Conservation (phyloP, 441 rosid species). For the Gossypium davidsonii region DNA sequence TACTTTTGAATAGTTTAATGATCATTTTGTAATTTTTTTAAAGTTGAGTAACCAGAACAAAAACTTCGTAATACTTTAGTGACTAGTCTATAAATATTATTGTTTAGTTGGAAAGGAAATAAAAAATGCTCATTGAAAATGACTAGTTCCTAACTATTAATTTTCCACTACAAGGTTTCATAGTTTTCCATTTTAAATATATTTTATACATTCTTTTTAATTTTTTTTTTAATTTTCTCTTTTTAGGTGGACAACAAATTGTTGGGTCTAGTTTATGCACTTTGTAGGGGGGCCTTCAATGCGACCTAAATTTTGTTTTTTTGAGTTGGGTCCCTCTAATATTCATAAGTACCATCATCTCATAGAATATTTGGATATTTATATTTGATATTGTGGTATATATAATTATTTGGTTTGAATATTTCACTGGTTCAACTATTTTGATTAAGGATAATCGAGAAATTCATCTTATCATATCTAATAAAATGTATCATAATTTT, state of each 20-base stretch:
- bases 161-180: slow-evolving; percentile 21
- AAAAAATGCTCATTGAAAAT: slow-evolving; percentile 30
- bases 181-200: neutral
- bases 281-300: slow-evolving; percentile 26
- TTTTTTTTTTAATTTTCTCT: neutral
- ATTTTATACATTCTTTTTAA: neutral
- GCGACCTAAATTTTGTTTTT: slow-evolving; percentile 18
- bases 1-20: neutral
- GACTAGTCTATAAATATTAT: neutral
- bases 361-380: neutral
- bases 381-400: no score
- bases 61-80: slow-evolving; percentile 7
- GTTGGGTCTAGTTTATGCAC: slow-evolving; percentile 8
- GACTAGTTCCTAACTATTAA: slow-evolving; percentile 52
- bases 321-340: slow-evolving; percentile 18
- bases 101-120: slow-evolving; percentile 43
- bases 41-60: neutral
- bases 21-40: neutral
- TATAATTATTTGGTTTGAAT: no score
- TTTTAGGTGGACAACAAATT: slow-evolving; percentile 19
- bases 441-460: no score
- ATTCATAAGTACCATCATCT: slow-evolving; percentile 17
- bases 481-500: no score
- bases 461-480: no score
- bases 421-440: no score